Percentiles rank a stretch among this genome's conserved stretches.
Conservation (phyloP, 768 basidiomycete genomes). For the Infundibulicybe gibba region DNA sequence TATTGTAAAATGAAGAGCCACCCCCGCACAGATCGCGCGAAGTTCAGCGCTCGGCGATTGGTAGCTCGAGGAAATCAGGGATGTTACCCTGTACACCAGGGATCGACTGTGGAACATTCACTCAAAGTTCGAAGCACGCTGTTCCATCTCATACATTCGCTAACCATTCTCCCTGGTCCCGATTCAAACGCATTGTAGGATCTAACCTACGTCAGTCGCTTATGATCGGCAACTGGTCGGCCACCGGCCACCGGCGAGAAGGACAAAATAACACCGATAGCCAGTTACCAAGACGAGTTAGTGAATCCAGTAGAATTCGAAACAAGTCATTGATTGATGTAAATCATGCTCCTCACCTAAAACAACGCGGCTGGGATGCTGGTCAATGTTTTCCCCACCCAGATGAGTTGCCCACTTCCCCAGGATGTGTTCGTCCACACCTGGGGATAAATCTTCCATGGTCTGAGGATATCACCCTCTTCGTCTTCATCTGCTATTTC, state of each 20-base stretch:
- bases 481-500: conserved; percentile 59
- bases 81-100: conserved; percentile 1
- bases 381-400: conserved; percentile 21
- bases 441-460: conserved; percentile 39
- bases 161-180: no score
- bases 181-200: not conserved
- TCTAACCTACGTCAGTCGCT: conserved; percentile 3
- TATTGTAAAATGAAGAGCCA: no score
- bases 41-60: conserved; percentile 1
- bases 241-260: no score
- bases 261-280: no score
- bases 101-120: not conserved
- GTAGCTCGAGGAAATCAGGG: not conserved
- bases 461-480: conserved; percentile 21
- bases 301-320: no score
- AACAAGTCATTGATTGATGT: not conserved
- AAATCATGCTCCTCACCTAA: conserved; percentile 24
- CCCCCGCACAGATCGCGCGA: conserved; percentile 25
- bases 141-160: no score
- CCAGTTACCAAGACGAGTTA: no score
- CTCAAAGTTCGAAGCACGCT: no score
- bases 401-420: conserved; percentile 37
- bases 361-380: conserved; percentile 24
- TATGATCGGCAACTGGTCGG: no score
- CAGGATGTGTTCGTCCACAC: conserved; percentile 20